Conservation (phyloP, 768 basidiomycete genomes). For the Rhizopogon rudus region DNA sequence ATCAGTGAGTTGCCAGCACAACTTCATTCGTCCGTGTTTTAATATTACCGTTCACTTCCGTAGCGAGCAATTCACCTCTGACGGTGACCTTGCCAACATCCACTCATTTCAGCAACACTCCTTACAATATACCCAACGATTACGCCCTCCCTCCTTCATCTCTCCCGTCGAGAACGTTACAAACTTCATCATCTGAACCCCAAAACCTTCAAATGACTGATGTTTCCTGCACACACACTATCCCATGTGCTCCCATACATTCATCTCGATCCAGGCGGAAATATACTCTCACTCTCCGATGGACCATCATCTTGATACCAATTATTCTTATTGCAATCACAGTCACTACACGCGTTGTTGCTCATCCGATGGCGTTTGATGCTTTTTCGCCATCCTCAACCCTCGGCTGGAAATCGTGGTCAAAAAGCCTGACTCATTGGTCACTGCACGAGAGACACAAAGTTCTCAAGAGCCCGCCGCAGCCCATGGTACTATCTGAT, state of each 20-base stretch:
- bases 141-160: conserved; percentile 39
- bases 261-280: conserved; percentile 26
- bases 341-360: conserved; percentile 43
- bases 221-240: conserved; percentile 1
- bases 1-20: not conserved
- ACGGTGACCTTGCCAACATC: not conserved
- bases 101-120: conserved; percentile 27
- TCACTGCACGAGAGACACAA: conserved; percentile 39
- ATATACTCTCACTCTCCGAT: conserved; percentile 34
- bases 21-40: not conserved
- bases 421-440: conserved; percentile 30
- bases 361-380: conserved; percentile 45
- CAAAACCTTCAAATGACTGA: not conserved
- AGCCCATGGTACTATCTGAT: conserved; percentile 10
- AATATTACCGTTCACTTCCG: not conserved
- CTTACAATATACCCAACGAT: conserved; percentile 11
- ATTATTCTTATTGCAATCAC: conserved; percentile 51
- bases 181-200: conserved; percentile 1
- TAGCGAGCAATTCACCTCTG: not conserved
- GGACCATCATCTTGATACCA: conserved; percentile 54
- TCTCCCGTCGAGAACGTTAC: conserved; percentile 15
- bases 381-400: conserved; percentile 25
- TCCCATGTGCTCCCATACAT: not conserved
- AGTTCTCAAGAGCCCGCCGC: not conserved
- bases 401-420: conserved; percentile 26